Conservation (phyloP, 2,329 filamentous ascomycete genomes). For the Biscogniauxia marginata region DNA sequence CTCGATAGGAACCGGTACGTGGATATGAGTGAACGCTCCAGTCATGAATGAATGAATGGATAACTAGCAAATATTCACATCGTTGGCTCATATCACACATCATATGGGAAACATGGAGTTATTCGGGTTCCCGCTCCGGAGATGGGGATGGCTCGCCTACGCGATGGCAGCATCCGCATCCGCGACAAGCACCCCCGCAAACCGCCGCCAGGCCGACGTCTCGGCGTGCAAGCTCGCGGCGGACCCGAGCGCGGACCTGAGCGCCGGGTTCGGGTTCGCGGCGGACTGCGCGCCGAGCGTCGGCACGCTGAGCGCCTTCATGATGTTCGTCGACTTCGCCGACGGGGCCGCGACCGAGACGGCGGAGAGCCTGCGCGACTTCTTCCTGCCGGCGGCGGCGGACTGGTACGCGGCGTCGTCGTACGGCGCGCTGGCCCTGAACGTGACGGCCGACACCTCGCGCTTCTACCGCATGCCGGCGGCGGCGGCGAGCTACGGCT, state of each 20-base stretch:
- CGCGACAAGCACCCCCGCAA: too few relatives aligned
- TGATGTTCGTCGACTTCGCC: constrained; percentile 38
- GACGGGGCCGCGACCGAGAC: constrained; percentile 17
- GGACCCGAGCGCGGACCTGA: constrained; percentile 24
- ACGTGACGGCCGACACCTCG: constrained; percentile 23
- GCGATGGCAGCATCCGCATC: background rate
- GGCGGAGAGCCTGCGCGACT: constrained; percentile 23
- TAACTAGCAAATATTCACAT: background rate
- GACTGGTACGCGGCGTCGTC: constrained; percentile 27
- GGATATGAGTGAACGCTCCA: too few relatives aligned
- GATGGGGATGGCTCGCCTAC: background rate
- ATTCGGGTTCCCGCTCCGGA: background rate
- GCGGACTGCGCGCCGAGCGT: constrained; percentile 32
- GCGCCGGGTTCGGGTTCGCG: constrained; percentile 30
- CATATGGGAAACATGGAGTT: background rate
- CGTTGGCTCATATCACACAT: background rate
- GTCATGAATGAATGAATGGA: background rate
- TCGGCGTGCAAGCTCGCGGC: constrained; percentile 29
- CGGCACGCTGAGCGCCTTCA: constrained; percentile 31
- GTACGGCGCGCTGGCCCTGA: constrained; percentile 21
- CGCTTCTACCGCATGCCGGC: constrained; percentile 29
- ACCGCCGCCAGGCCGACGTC: constrained; percentile 10
- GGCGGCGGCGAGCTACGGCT: constrained; percentile 23
- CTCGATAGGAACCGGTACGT: too few relatives aligned
- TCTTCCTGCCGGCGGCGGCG: constrained; percentile 26